Conservation (phyloP, 371 early-diverging fungal genomes). For the Lichtheimia corymbifera region DNA sequence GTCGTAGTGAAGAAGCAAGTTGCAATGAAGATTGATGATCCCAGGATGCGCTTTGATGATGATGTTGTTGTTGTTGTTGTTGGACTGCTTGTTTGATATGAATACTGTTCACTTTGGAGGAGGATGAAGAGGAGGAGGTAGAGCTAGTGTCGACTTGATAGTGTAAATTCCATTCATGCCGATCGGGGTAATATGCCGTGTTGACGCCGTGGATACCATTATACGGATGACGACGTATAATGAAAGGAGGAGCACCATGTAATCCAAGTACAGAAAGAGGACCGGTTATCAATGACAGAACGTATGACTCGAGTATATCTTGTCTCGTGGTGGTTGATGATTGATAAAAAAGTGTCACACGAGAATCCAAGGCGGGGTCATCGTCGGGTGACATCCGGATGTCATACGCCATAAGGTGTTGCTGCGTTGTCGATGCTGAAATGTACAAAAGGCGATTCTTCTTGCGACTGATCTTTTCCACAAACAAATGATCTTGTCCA, state of each 20-base stretch:
- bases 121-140: too few species aligned
- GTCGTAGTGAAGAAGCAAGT: constrained; percentile 11
- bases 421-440: constrained; percentile 1
- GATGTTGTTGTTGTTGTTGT: too few species aligned
- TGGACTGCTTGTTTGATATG: too few species aligned
- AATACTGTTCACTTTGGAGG: too few species aligned
- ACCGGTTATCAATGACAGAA: constrained; percentile 15
- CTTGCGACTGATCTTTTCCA: constrained; percentile 12
- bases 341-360: constrained; percentile 16
- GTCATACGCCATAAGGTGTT: constrained; percentile 7
- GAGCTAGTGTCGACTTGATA: neutral
- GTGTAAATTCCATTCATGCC: constrained; percentile 6
- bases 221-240: constrained; percentile 5
- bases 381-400: constrained; percentile 11
- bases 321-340: neutral
- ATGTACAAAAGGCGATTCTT: constrained; percentile 5
- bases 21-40: constrained; percentile 20
- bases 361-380: constrained; percentile 24
- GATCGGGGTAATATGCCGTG: constrained; percentile 9
- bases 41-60: constrained; percentile 32
- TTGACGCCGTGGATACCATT: neutral
- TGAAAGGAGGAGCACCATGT: constrained; percentile 17
- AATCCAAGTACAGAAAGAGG: constrained; percentile 12
- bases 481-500: constrained; percentile 1
- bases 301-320: constrained; percentile 10